A percentile compares a stretch with the other conserved stretches of the same genome.
Evolutionary conservation across 768 basidiomycete species (phyloP).

Genomic region (Hericium coralloides): DNA sequence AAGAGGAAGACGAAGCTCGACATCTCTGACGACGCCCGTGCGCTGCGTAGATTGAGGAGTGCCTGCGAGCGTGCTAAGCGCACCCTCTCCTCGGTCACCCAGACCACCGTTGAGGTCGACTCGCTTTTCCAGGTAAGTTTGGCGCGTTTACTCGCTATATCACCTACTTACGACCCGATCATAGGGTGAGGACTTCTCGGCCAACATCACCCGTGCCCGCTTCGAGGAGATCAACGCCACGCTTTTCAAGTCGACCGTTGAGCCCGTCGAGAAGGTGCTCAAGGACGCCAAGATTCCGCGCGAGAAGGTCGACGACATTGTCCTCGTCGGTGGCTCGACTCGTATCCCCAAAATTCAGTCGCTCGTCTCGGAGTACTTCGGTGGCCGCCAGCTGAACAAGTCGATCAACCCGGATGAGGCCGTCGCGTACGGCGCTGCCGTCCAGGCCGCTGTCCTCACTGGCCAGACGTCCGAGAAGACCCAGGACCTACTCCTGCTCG

Average conservation of each 20-base stretch:
- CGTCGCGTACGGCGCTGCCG: conserved; percentile 98
- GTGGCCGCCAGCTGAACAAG: conserved; percentile 97
- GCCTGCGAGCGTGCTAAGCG: conserved; percentile 99
- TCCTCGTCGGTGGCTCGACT: conserved; percentile 98
- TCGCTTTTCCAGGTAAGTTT: conserved; percentile 80
- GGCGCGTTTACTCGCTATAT: neutral
- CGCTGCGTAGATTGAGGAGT: conserved; percentile 88
- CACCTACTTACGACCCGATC: conserved; percentile 6
- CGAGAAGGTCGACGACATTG: conserved; percentile 97
- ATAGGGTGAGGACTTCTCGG: conserved; percentile 94
- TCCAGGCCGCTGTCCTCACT: conserved; percentile 98
- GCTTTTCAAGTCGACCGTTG: conserved; percentile 94
- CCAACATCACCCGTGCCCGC: conserved; percentile 98
- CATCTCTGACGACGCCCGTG: conserved; percentile 95
- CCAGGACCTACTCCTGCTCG: conserved; percentile 94
- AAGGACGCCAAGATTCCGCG: conserved; percentile 98
- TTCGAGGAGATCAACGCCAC: conserved; percentile 98
- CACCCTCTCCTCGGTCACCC: conserved; percentile 94
- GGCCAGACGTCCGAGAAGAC: conserved; percentile 99
- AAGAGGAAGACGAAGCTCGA: conserved; percentile 95
- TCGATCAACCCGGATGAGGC: conserved; percentile 99
- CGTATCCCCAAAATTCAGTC: conserved; percentile 99
- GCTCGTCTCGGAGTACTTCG: conserved; percentile 97
- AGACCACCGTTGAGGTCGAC: conserved; percentile 99
- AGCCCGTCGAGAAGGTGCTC: conserved; percentile 97